These are phyloP conservation scores for Pseudomassariella vexata DNA, from an alignment of 2,329 filamentous ascomycete species.

Conservation along the genomic window DNA sequence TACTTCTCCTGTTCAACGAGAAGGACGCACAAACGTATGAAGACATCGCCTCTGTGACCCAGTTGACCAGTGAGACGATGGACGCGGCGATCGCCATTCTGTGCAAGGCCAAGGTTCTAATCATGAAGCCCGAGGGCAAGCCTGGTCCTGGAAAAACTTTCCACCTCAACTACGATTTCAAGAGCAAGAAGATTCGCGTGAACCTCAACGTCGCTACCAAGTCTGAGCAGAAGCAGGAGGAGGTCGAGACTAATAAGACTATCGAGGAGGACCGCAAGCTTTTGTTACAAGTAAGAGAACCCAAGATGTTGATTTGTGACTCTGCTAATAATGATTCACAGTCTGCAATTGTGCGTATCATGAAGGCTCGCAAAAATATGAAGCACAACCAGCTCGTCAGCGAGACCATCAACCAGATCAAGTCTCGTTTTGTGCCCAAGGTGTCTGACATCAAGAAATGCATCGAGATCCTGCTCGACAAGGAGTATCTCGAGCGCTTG, in stretches of 20 bases:
- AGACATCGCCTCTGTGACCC: conserved; percentile 77
- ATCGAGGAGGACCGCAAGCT: conserved; percentile 98
- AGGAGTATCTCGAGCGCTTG: conserved; percentile 94
- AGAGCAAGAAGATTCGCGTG: conserved; percentile 96
- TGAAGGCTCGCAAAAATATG: conserved; percentile 99
- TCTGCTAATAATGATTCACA: conserved; percentile 30
- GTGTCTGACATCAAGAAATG: conserved; percentile 98
- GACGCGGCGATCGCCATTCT: conserved; percentile 84
- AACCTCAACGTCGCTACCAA: conserved; percentile 95
- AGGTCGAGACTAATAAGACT: conserved; percentile 97
- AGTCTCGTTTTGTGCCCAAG: conserved; percentile 86
- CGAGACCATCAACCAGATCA: conserved; percentile 94
- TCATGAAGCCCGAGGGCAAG: conserved; percentile 67
- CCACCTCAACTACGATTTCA: conserved; percentile 88
- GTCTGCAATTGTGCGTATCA: conserved; percentile 98
- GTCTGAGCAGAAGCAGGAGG: conserved; percentile 92
- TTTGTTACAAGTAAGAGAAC: conserved; percentile 86
- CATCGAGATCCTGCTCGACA: conserved; percentile 96
- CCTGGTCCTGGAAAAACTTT: conserved; percentile 74
- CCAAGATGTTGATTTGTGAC: conserved; percentile 20
- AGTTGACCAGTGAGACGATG: conserved; percentile 73
- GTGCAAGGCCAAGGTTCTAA: conserved; percentile 86
- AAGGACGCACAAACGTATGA: conserved; percentile 79
- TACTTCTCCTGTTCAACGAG: conserved; percentile 92
- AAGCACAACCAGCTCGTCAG: conserved; percentile 92